Conservation (phyloP, 768 basidiomycete genomes). For the Amylocystis lapponica region DNA sequence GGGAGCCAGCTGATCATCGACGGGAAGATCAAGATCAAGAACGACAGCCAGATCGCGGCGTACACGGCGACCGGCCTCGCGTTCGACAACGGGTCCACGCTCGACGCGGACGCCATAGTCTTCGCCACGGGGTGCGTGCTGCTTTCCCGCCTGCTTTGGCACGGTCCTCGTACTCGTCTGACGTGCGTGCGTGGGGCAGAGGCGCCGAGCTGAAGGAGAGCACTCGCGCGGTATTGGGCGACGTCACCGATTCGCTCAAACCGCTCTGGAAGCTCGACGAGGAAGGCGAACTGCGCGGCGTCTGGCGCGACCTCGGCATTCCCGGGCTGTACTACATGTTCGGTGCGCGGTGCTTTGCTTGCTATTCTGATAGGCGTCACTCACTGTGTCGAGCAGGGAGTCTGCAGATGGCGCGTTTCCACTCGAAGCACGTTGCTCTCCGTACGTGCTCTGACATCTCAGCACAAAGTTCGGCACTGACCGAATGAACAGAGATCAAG, state of each 20-base stretch:
- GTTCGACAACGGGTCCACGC: constrained; percentile 17
- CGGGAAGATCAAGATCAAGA: constrained; percentile 47
- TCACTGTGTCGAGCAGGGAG: constrained; percentile 40
- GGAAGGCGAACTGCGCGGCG: constrained; percentile 52
- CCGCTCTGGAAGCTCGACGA: constrained; percentile 58
- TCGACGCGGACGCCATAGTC: constrained; percentile 21
- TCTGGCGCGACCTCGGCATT: constrained; percentile 48
- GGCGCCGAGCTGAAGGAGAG: constrained; percentile 34
- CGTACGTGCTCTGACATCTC: constrained; percentile 37
- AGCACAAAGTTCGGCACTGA: background rate
- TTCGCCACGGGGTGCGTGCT: constrained; percentile 35
- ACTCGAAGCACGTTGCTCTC: constrained; percentile 60
- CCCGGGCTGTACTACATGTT: constrained; percentile 53
- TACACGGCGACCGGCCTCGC: constrained; percentile 22
- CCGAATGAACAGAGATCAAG: constrained; percentile 51
- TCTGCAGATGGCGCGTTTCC: constrained; percentile 54
- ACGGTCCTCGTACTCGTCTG: background rate
- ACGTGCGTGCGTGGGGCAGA: constrained; percentile 39
- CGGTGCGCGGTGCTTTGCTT: constrained; percentile 31
- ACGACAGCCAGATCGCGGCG: constrained; percentile 22
- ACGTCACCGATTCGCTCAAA: constrained; percentile 39
- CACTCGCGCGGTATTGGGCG: constrained; percentile 41
- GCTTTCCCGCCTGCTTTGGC: background rate
- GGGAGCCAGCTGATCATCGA: constrained; percentile 39
- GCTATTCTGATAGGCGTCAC: background rate